Evolutionary conservation across 352 stramenopile genomes (phyloP).

Genomic region (Phytophthora pseudosyringae): DNA sequence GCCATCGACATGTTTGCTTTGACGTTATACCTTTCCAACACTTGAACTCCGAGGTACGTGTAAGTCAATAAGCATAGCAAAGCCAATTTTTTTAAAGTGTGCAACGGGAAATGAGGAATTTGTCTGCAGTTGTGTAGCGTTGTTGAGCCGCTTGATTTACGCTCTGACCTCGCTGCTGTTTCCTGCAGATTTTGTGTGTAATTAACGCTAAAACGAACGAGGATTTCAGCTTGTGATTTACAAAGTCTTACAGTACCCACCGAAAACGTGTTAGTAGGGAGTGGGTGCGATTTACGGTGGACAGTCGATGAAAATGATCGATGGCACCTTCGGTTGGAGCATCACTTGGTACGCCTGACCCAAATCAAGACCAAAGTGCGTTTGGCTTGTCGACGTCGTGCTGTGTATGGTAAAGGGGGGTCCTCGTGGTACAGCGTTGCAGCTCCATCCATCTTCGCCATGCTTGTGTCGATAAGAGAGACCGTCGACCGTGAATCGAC

Average conservation of each 20-base stretch:
- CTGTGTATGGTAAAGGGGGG: neutral
- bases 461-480: constrained; percentile 8
- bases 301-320: constrained; percentile 25
- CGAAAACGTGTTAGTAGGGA: no score
- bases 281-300: constrained; percentile 7
- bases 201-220: no score
- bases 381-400: neutral
- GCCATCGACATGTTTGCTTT: no score
- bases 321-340: neutral
- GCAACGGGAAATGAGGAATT: no score
- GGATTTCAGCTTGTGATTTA: no score
- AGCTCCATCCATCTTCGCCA: constrained; percentile 10
- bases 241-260: neutral
- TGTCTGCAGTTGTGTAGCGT: neutral
- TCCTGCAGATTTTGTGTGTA: no score
- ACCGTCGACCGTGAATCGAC: constrained; percentile 19
- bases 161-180: neutral
- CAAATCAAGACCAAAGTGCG: neutral
- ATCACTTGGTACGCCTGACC: neutral
- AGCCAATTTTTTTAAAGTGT: no score
- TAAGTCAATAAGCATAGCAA: no score
- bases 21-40: no score
- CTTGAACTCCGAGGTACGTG: no score
- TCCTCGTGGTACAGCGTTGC: neutral
- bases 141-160: neutral